Evolutionary conservation across 768 basidiomycete genomes (phyloP), one percentile per base, ranked within the genome.

Genomic region (Rhizopogon rudus): DNA sequence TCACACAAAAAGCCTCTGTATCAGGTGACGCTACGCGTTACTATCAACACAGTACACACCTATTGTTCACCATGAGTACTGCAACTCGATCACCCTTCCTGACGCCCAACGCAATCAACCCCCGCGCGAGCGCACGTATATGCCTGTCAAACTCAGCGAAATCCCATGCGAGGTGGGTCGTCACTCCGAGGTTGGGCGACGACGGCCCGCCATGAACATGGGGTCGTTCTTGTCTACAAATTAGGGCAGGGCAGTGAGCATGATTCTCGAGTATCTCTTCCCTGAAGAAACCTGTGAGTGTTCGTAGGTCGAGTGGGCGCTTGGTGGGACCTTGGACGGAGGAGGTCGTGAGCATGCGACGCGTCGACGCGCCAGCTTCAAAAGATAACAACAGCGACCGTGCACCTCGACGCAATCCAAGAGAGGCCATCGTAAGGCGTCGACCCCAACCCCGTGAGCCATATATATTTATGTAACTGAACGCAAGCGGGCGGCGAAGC

Each of bases 21-120:
- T 48, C 1, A 48, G 45, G 12, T 6, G 6, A 29, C 31, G 12
- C 17, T 12, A 13, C 45, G 17, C 7, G 16, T 39, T 44, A 55
- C 29, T 29, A 40, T n/a, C 20, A 28, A 6, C 13, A 40, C 25
- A 28, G 3, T 51, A 59, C 73, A 37, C 59, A 88, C 91, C 91
- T 93, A 56, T 81, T 88, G 57, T 92, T 93, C 5, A 90, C 91
- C 89, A 93, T 90, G 40, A 92, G 70, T 6, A 91, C 87, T 1
- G 79, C 91, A 20, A 93, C 83, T 7, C 91, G 75, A 60, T 91
- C 88, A 0, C 91, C 91, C 64, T 81, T 86, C 65, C 73, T 71
- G 4, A 93, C 83, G 14, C 89, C 89, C 72, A 92, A 71, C 1
- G 68, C 69, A 13, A 91, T 56, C 17, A 93, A 73, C 0, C 91